Evolutionary conservation across 495 filamentous ascomycete species (phyloP), one percentile per base, ranked within the genome.

Genomic region (Glarea lozoyensis): DNA sequence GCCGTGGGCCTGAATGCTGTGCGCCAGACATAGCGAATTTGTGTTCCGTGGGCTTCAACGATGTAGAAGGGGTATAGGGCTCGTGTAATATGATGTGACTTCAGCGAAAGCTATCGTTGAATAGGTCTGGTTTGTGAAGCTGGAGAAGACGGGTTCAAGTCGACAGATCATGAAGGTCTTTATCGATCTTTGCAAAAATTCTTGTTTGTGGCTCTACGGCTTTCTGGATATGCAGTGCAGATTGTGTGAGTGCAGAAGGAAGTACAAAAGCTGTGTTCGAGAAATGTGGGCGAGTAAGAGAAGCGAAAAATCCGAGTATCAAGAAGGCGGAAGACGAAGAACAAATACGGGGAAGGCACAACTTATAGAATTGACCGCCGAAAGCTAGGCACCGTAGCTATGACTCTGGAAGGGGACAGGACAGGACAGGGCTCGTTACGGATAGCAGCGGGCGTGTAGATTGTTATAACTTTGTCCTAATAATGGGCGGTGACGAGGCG

Each of bases 401-500:
- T 35, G 32, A 16, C 7, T 35, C 15, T 35, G 25, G 25, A 7
- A 29, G n/a, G 25, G 25, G n/a, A 7, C n/a, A 29, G 25, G 25
- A 29, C n/a, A n/a, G n/a, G n/a, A n/a, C n/a, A 7, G 7, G 25
- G 25, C 7, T n/a, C 25, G 25, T 29, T n/a, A n/a, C 32, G 32
- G 32, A 35, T 35, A 35, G 44, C 22, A 52, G 21, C 32, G 48
- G 25, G 37, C 42, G 42, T 25, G 46, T 45, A 42, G 31, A 50
- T 46, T 19, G 17, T 10, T 22, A 29, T 29, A 33, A 45, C 37
- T 38, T 33, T 43, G 40, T 35, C 44, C 39, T 40, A 37, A 41
- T 45, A 37, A 37, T 40, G 42, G 36, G 48, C 48, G 48, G 48
- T 50, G 48, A 50, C 48, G 42, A 45, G 37, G 42, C 27, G 41